Evolutionary conservation across 225 moss, liverwort and hornwort species (phyloP).

Genomic region (Anthoceros angustus): DNA sequence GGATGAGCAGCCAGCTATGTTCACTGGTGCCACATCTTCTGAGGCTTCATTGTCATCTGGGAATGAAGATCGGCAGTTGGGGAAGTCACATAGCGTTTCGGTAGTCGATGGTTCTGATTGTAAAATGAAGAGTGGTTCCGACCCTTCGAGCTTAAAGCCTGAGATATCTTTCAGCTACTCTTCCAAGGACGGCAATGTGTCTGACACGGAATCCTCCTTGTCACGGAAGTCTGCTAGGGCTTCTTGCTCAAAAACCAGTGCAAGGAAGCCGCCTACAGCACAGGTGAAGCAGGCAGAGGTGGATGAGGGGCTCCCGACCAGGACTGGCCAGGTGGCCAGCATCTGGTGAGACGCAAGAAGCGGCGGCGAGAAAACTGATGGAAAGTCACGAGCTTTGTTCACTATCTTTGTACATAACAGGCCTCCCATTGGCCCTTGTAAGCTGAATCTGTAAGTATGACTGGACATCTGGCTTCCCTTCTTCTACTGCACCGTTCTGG

Average conservation of each 20-base stretch:
- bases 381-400: too few species aligned
- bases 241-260: not conserved
- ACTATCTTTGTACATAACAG: too few species aligned
- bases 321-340: not conserved
- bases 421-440: too few species aligned
- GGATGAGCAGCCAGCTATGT: slow-evolving; percentile 39
- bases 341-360: too few species aligned
- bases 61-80: slow-evolving; percentile 26
- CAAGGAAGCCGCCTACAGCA: not conserved
- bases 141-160: slow-evolving; percentile 26
- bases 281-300: not conserved
- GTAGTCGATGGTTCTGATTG: slow-evolving; percentile 30
- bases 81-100: slow-evolving; percentile 28
- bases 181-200: slow-evolving; percentile 30
- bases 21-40: slow-evolving; percentile 33
- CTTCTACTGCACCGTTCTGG: too few species aligned
- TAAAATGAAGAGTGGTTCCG: slow-evolving; percentile 24
- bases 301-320: not conserved
- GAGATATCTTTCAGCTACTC: slow-evolving; percentile 18
- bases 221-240: not conserved
- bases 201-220: slow-evolving; percentile 34
- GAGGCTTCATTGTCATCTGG: slow-evolving; percentile 26
- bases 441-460: too few species aligned
- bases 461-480: too few species aligned
- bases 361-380: too few species aligned